Conservation (phyloP, 1,284 basidiomycete species). For the Cutaneotrichosporon sp. region DNA sequence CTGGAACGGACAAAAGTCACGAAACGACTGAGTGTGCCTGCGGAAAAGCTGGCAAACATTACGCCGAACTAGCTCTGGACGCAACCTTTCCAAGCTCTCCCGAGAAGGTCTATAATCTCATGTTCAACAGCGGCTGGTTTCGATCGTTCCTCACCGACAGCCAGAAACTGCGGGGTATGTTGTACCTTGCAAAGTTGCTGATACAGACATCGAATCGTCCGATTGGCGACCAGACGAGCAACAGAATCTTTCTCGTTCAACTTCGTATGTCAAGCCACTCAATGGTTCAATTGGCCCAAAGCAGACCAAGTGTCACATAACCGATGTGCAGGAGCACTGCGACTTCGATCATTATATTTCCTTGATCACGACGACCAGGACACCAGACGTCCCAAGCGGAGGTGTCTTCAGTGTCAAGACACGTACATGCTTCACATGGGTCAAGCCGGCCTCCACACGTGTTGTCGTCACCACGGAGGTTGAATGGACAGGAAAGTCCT, state of each 20-base stretch:
- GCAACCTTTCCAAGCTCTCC: conserved; percentile 78
- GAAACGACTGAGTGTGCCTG: conserved; percentile 66
- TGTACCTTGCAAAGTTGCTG: neutral
- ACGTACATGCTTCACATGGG: conserved; percentile 91
- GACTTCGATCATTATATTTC: conserved; percentile 81
- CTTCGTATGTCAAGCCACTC: conserved; percentile 94
- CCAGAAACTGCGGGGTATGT: conserved; percentile 81
- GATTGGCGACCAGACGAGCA: conserved; percentile 77
- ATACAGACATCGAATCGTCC: conserved; percentile 77
- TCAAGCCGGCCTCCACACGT: conserved; percentile 66
- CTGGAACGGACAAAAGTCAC: conserved; percentile 6
- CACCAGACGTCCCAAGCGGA: conserved; percentile 91
- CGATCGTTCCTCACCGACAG: conserved; percentile 84
- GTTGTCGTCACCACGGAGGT: conserved; percentile 86
- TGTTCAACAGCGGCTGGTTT: conserved; percentile 94
- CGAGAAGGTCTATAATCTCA: conserved; percentile 90
- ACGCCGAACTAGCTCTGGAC: conserved; percentile 68
- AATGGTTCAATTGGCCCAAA: conserved; percentile 83
- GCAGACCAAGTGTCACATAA: conserved; percentile 89
- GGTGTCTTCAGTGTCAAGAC: conserved; percentile 90
- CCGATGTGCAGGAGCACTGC: conserved; percentile 72
- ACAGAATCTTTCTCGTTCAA: conserved; percentile 70
- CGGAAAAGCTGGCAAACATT: conserved; percentile 66
- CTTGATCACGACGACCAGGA: conserved; percentile 82
- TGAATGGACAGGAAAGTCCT: conserved; percentile 93